Conservation (phyloP, 768 basidiomycete species). For the Amanita exitialis region DNA sequence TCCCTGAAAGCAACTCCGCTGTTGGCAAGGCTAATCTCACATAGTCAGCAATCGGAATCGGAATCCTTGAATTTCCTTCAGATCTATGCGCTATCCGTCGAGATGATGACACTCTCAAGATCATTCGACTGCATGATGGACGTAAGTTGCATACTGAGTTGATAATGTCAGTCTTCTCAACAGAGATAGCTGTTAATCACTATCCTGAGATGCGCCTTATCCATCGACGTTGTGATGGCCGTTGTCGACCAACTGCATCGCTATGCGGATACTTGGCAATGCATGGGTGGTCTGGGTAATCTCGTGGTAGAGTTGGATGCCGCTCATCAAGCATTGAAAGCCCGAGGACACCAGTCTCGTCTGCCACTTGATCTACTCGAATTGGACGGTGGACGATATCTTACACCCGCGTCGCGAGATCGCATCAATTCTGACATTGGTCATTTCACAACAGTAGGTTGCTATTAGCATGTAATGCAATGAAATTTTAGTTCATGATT, state of each 20-base stretch:
- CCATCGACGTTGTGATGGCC: constrained; percentile 42
- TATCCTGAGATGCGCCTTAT: constrained; percentile 42
- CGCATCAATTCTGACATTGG: constrained; percentile 50
- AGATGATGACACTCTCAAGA: constrained; percentile 49
- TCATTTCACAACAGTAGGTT: constrained; percentile 49
- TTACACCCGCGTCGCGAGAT: constrained; percentile 45
- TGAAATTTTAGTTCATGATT: background rate
- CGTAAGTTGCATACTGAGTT: constrained; percentile 25
- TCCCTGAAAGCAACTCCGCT: background rate
- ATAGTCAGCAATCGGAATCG: constrained; percentile 16
- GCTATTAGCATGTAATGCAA: background rate
- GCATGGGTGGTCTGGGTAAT: constrained; percentile 50
- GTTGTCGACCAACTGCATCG: constrained; percentile 68
- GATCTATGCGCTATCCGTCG: constrained; percentile 46
- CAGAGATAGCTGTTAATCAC: constrained; percentile 36
- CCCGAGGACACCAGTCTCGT: constrained; percentile 55
- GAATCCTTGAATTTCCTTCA: constrained; percentile 32
- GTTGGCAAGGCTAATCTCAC: background rate
- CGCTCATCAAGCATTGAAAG: constrained; percentile 55
- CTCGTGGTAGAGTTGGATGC: constrained; percentile 52
- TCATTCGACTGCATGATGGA: constrained; percentile 66
- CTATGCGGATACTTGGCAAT: constrained; percentile 66
- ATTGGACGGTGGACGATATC: constrained; percentile 50
- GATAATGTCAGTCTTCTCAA: constrained; percentile 4
- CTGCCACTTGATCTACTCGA: constrained; percentile 52